Base-by-base conservation (phyloP, 768 basidiomycete species). In the Tephrocybe sp. region DNA sequence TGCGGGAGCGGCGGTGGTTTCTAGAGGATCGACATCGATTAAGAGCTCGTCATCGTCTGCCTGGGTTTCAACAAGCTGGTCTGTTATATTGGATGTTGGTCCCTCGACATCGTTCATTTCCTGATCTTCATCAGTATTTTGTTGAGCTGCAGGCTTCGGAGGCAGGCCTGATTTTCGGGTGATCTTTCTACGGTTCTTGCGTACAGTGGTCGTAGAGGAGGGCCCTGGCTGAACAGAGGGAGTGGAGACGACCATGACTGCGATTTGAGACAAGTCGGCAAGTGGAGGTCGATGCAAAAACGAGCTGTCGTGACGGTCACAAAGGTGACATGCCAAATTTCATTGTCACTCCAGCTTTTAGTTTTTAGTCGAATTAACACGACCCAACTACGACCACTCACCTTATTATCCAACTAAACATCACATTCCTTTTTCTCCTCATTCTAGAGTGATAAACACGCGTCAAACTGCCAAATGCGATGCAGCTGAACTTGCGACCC, bases 11-110 rank as follows among this genome's bases (percentile, higher is more conserved):
- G 79, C 63, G 23, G 72, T 36, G 34, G 34, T 69, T 42, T 71
- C 71, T n/a, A 76, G 70, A 30, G 78, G 63, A 24, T 80, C 75
- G 30, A 73, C 65, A 50, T 83, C 80, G 54, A 88, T 85, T 67
- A 84, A 75, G 25, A 88, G 67, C 37, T 80, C 84, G 51, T 85
- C 83, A 58, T 88, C 85, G 26, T 73, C 73, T 15, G 69, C 73
- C 67, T 68, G 68, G 68, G 68, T 51, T 30, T 39, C 39, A 14
- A 37, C 33, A 11, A 50, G 39, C 32, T 53, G 53, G 28, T 56
- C 56, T 52, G 51, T 53, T 50, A 56, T 48, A 44, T 51, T 47
- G 12, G 60, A 40, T 24, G 48, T 48, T 25, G 57, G 50, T 45
- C 39, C 30, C 38, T 60, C 59, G 20, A 26, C 58, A 52, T 59